Evolutionary conservation across 345 rosid genomes (phyloP).

Genomic region (Sonneratia caseolaris): DNA sequence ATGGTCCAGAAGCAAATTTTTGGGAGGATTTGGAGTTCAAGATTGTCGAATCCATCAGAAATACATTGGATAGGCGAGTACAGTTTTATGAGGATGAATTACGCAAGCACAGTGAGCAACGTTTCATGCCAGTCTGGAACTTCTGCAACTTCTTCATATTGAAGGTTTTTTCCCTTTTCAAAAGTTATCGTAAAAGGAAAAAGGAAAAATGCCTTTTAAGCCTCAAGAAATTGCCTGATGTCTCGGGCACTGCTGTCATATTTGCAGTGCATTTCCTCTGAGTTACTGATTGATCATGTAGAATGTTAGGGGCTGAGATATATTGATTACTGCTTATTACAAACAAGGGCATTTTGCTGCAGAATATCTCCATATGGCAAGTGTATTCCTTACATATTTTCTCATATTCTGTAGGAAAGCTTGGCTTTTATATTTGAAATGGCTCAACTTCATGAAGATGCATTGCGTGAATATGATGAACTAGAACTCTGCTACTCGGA

Average conservation of each 20-base stretch:
- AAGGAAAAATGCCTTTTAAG: background rate
- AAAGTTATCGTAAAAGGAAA: background rate
- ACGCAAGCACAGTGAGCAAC: conserved; percentile 89
- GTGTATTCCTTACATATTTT: background rate
- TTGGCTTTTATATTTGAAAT: conserved; percentile 98
- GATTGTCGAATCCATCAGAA: conserved; percentile 72
- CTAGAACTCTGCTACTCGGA: conserved; percentile 89
- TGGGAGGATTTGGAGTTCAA: conserved; percentile 93
- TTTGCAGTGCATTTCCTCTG: background rate
- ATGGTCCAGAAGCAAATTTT: conserved; percentile 67
- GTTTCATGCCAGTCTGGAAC: conserved; percentile 92
- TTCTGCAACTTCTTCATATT: conserved; percentile 93
- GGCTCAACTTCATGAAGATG: conserved; percentile 95
- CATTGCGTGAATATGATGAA: conserved; percentile 92
- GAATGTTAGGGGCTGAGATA: background rate
- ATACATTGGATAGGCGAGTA: conserved; percentile 78
- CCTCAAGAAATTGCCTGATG: background rate
- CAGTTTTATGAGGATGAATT: conserved; percentile 95
- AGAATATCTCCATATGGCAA: background rate
- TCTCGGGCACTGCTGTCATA: background rate
- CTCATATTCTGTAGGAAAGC: conserved; percentile 59
- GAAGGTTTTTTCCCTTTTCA: conserved; percentile 54
- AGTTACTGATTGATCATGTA: background rate
- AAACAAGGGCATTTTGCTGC: background rate
- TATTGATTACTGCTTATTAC: background rate